phyloP scores from a whole-genome alignment of 176 grass and related monocot species.

The Raddia guianensis region DNA sequence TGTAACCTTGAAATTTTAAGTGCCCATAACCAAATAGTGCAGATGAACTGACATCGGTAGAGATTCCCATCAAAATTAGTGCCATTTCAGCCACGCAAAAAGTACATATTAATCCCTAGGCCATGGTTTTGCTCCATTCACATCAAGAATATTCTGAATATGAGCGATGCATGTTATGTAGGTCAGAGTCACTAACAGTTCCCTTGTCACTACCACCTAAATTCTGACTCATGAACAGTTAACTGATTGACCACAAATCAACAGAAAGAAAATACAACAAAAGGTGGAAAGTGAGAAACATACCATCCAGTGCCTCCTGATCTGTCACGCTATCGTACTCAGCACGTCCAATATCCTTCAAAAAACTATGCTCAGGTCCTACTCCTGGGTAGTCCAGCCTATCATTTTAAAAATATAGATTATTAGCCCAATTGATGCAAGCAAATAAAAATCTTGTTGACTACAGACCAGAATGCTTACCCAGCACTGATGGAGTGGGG shows the following conservation, averaged over 20 bases:
- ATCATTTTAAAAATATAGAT: slow-evolving; percentile 21
- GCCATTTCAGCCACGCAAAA: background rate
- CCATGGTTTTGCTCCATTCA: background rate
- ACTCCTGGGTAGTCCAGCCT: slow-evolving; percentile 97
- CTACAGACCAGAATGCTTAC: slow-evolving; percentile 46
- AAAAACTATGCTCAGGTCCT: slow-evolving; percentile 92
- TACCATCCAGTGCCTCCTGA: slow-evolving; percentile 92
- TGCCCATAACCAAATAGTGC: background rate
- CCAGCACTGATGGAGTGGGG: slow-evolving; percentile 99
- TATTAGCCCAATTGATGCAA: slow-evolving; percentile 15
- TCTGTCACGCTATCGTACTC: slow-evolving; percentile 95
- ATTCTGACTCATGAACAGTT: background rate
- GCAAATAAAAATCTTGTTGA: slow-evolving; percentile 14
- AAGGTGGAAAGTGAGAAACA: background rate
- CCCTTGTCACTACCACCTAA: background rate
- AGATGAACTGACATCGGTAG: background rate
- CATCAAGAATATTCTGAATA: slow-evolving; percentile 15
- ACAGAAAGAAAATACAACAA: background rate
- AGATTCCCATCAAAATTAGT: background rate
- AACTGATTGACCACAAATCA: background rate
- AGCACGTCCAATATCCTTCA: slow-evolving; percentile 92
- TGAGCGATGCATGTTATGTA: background rate
- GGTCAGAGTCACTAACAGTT: background rate
- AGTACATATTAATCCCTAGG: background rate
- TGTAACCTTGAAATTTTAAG: background rate